Base-by-base conservation (phyloP, 768 basidiomycete genomes). In the Glaciozyma martinii region DNA sequence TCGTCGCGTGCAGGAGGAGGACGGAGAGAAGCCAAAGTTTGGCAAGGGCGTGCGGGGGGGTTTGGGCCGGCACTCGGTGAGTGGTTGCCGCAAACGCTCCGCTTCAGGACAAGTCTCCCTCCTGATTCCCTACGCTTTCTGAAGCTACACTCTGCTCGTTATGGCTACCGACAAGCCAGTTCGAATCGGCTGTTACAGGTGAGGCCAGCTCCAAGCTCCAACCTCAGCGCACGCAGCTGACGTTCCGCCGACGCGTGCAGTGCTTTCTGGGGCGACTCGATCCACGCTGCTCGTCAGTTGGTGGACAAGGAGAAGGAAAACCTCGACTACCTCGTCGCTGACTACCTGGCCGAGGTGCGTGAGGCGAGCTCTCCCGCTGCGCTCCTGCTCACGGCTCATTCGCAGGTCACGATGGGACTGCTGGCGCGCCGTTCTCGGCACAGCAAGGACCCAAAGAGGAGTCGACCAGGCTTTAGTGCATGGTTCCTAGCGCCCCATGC, bases 271-370 rank as follows among this genome's bases (percentile, higher is more conserved):
- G 47, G 47, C 21, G 54, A 56, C 27, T 56, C 54, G 12, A 19
- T 40, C 15, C 30, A 56, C n/a, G 54, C 54, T 56, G 54, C 54
- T 15, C 25, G 27, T 9, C 54, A 56, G 27, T 15, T 56, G 29
- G 32, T 56, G 15, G 32, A 56, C 32, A 32, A 21, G 54, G 54
- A 56, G 54, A 56, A 56, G 54, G 54, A 56, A 21, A 27, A 27
- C 10, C 54, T 56, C 37, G 54, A 56, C 54, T 56, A 56, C 54
- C 54, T 56, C 29, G 54, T 56, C 37, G 54, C 54, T 4, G 54
- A 56, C 27, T 56, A 56, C 15, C 54, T 56, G 3, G 54, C 54
- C 18, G 54, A 56, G 25, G 47, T 49, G 47, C 33, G 33, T 33
- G 33, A 33, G 33, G 6, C 33, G 10, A 33, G 33, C 33, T 33